Base-by-base conservation (phyloP, 208 protist genomes). In the Plasmodiophora brassicae region DNA sequence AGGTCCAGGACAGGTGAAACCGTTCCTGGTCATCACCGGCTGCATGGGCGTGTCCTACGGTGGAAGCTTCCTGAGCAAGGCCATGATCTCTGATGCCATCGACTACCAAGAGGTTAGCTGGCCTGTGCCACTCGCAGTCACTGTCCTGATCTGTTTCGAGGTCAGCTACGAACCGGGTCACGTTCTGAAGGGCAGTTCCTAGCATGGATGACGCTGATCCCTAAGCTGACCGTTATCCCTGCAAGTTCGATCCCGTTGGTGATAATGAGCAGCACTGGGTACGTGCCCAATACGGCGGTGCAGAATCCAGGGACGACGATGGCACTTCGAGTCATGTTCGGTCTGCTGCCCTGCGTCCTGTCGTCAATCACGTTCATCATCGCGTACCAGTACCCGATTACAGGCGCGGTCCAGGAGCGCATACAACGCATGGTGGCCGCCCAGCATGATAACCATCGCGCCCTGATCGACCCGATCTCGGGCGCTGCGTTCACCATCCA, bases 201-300 rank as follows among this genome's bases (percentile, higher is more conserved):
- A 5, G 65, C 65, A 36, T 78, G 65, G 65, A 78, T 78, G 32
- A 78, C 65, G 10, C 41, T 78, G 65, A 78, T 78, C 20, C 65
- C 65, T 14, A 78, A 78, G n/a, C 65, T 78, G 14, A 38, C 65
- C n/a, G 65, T 78, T 38, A 32, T 78, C 41, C 65, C 65, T 14
- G 65, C 65, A 78, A 44, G 32, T 5, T 78, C 65, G n/a, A n/a
- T 78, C 20, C 65, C 65, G 10, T 32, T 78, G 14, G 65, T 78
- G 41, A 38, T 78, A n/a, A n/a, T n/a, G n/a, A 28, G 32, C 41
- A 8, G 14, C n/a, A 5, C n/a, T 44, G 65, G 65, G 14, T 78
- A 78, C n/a, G 65, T 32, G 10, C 65, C 65, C 20, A 78, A 78
- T 32, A 32, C 20, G 5, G 32, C 32, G 65, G 5, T 14, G 14